These are phyloP conservation scores for Fraxinus cuspidata DNA, from an alignment of 257 asterid genomes.

Conservation along the genomic window DNA sequence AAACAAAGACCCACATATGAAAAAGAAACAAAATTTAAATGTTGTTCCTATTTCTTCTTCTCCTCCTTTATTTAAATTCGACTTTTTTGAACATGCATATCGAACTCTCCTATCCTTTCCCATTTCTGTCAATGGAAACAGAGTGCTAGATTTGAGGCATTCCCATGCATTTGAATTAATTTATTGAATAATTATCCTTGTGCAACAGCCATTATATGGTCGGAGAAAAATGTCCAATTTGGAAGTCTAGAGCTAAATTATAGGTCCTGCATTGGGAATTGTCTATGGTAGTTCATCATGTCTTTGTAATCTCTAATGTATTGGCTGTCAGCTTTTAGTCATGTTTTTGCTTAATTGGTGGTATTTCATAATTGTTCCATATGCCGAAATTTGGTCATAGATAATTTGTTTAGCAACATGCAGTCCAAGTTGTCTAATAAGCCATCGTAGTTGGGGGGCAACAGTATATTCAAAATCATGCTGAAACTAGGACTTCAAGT, in stretches of 20 bases:
- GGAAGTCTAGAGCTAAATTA: background rate
- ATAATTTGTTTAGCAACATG: background rate
- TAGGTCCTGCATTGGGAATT: background rate
- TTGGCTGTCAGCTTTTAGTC: background rate
- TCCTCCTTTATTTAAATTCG: background rate
- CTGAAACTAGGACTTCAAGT: background rate
- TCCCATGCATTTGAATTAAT: conserved; percentile 15
- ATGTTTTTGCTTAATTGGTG: background rate
- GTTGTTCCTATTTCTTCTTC: background rate
- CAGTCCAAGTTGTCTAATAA: background rate
- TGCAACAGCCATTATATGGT: background rate
- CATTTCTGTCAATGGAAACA: background rate
- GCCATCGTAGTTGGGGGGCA: background rate
- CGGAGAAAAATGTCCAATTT: background rate
- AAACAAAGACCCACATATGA: background rate
- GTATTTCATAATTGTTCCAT: background rate
- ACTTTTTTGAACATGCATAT: background rate
- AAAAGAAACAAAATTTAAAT: background rate
- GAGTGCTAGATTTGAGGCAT: background rate
- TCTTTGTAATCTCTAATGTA: background rate
- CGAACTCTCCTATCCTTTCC: background rate
- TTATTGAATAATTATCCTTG: background rate
- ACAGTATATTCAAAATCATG: background rate
- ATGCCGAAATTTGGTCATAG: background rate
- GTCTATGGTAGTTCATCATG: background rate